phyloP scores from a whole-genome alignment of 1,284 basidiomycete species.

The Moesziomyces parantarcticus region DNA sequence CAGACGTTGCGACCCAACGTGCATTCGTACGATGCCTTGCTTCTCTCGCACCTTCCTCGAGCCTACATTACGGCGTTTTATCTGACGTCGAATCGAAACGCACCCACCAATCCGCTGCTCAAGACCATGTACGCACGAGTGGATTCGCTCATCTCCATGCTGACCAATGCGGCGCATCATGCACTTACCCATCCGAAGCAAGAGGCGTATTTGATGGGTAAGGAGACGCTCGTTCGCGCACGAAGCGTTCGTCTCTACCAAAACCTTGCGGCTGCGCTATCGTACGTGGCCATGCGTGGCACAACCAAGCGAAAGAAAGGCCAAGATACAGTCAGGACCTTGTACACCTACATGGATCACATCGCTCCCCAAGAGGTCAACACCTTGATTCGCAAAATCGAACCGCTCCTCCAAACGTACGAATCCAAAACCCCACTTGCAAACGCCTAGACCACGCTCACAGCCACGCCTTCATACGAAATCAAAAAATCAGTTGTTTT shows the following conservation, averaged over 20 bases:
- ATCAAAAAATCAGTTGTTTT: too few species aligned
- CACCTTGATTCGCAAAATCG: conserved; percentile 16
- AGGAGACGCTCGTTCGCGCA: not conserved
- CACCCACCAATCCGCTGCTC: conserved; percentile 18
- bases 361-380: conserved; percentile 6
- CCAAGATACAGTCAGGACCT: conserved; percentile 14
- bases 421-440: not conserved
- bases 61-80: conserved; percentile 28
- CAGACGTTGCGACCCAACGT: conserved; percentile 4
- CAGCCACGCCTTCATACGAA: not conserved
- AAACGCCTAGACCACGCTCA: too few species aligned
- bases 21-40: not conserved
- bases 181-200: not conserved
- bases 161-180: conserved; percentile 6
- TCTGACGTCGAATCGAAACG: conserved; percentile 1
- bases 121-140: conserved; percentile 7
- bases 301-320: conserved; percentile 3
- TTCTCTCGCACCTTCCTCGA: conserved; percentile 19
- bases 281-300: conserved; percentile 24
- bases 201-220: not conserved
- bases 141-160: conserved; percentile 23
- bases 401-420: conserved; percentile 32
- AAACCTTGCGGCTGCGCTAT: conserved; percentile 3
- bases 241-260: not conserved
- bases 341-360: conserved; percentile 28